Evolutionary conservation across 2,329 filamentous ascomycete species (phyloP), one percentile per base, ranked within the genome.

Genomic region (Raffaelea albimanens): DNA sequence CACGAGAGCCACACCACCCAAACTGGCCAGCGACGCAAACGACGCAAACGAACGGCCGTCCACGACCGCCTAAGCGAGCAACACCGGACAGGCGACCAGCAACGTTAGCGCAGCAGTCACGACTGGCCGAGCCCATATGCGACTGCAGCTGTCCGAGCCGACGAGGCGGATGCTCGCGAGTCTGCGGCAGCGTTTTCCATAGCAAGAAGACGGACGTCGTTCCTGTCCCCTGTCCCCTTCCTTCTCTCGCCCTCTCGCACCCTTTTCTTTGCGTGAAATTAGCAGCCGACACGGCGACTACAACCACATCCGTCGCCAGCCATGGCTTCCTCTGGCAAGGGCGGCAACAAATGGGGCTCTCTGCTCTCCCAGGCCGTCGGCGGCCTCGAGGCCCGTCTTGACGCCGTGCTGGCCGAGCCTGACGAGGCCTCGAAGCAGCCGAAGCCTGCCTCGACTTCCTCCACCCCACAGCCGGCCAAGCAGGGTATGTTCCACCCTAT

Each of bases 361-460:
- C 84, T 95, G 61, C 75, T 96, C 51, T 86, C 89, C 55, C 87
- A 91, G 65, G 90, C 91, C 53, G 88, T 97, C 51, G 89, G 90
- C 47, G 90, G 90, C 51, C 85, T 98, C 49, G 93, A 98, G 68
- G 94, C 90, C 50, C 82, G 87, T 40, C 77, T 98, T 50, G 93
- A 98, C 64, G 90, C 80, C 44, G 95, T 98, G 50, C 76, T 98
- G 51, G 82, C 88, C 46, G 90, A 96, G 55, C 82, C 87, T 47
- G 80, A 83, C 40, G 77, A 78, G 43, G 63, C 43, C 20, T 5
- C 5, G 14, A 56, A 54, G 46, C 42, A 22, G 13, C 13, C 48
- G 13, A 50, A 52, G 46, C 21, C 52, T 22, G 33, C 48, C 55
- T 54, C 45, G 18, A 56, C 63, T 40, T 57, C 62, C n/a, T 48